Evolutionary conservation across 495 filamentous ascomycete genomes (phyloP).

Genomic region (Xanthoparmelia taractica): DNA sequence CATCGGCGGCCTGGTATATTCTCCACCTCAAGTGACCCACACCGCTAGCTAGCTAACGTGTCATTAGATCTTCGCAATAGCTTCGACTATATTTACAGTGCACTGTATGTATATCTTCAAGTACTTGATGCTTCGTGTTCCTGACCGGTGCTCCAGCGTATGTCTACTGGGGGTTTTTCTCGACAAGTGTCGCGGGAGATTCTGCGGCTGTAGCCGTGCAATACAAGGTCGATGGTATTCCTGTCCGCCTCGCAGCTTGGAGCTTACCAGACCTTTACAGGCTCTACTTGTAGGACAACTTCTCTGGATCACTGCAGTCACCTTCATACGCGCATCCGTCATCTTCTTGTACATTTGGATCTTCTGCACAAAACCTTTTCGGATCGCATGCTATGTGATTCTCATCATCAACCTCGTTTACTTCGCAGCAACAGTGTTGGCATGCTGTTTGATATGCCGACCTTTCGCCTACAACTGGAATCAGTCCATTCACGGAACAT

Average conservation of each 20-base stretch:
- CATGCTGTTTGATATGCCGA: slow-evolving; percentile 33
- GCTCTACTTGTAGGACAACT: slow-evolving; percentile 19
- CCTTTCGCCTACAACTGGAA: slow-evolving; percentile 33
- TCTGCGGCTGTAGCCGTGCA: neutral
- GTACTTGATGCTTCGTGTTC: neutral
- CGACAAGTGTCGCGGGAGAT: neutral
- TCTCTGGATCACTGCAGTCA: slow-evolving; percentile 27
- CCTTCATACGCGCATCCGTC: slow-evolving; percentile 34
- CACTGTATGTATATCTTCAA: neutral
- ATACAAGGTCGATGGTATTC: neutral
- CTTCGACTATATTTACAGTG: slow-evolving; percentile 1
- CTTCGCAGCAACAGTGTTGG: slow-evolving; percentile 24
- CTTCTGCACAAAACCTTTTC: slow-evolving; percentile 29
- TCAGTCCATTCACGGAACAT: slow-evolving; percentile 22
- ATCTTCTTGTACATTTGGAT: slow-evolving; percentile 38
- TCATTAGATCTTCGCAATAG: slow-evolving; percentile 9
- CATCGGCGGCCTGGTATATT: slow-evolving; percentile 13
- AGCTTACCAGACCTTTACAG: neutral
- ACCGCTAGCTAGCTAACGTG: neutral
- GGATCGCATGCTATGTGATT: slow-evolving; percentile 29
- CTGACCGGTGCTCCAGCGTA: neutral
- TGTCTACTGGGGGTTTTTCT: neutral
- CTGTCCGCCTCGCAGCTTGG: neutral
- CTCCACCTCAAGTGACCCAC: neutral
- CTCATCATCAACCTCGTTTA: slow-evolving; percentile 20